Percentiles rank a stretch among this genome's conserved stretches.
phyloP scores from a whole-genome alignment of 805 yeast genomes.

The Starmerella geochares region DNA sequence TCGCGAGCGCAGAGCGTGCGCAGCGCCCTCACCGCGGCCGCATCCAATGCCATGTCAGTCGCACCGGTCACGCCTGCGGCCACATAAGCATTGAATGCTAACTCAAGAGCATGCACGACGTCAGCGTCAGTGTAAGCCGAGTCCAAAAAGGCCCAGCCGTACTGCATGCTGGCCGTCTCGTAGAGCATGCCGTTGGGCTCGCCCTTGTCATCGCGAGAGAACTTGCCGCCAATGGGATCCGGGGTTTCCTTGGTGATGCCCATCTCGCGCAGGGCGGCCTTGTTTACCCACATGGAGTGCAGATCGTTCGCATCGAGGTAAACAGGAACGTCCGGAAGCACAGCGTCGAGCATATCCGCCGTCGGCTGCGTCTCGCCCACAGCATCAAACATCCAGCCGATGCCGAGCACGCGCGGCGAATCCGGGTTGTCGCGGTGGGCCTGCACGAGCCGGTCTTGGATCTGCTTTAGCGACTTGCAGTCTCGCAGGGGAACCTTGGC shows the following conservation, averaged over 20 bases:
- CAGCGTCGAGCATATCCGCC: background rate
- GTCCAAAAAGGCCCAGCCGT: background rate
- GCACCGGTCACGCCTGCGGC: conserved; percentile 1
- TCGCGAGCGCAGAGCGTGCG: background rate
- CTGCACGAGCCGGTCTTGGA: background rate
- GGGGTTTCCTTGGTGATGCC: conserved; percentile 1
- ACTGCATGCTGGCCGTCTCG: background rate
- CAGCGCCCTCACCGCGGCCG: background rate
- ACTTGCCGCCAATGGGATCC: background rate
- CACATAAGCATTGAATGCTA: background rate
- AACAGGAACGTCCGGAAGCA: conserved; percentile 1
- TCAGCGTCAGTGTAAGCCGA: background rate
- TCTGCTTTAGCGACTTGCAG: background rate
- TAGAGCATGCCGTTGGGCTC: background rate
- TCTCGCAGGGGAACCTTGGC: background rate
- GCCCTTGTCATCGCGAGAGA: background rate
- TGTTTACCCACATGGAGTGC: conserved; percentile 4
- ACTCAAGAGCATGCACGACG: background rate
- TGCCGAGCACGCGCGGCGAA: background rate
- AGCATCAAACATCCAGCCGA: background rate
- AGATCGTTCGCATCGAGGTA: background rate
- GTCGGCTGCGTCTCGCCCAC: background rate
- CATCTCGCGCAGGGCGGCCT: background rate
- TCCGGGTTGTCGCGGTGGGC: background rate
- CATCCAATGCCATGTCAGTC: background rate